Conservation (phyloP, 495 filamentous ascomycete species). For the Aspergillus cavernicola region DNA sequence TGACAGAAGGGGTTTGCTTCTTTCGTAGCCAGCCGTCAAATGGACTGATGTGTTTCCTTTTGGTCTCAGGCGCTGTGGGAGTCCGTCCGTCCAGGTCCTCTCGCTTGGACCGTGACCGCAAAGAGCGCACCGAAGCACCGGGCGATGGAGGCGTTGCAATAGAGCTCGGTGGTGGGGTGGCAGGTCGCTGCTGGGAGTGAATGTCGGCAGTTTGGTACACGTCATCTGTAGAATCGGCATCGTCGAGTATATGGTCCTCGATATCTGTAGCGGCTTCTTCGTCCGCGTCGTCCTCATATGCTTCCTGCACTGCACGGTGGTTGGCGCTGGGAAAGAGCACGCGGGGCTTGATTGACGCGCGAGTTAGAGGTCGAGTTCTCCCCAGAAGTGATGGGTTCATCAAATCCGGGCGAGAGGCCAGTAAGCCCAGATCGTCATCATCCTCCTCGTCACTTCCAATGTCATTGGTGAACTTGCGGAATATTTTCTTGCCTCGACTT, state of each 20-base stretch:
- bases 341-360: constrained; percentile 76
- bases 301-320: constrained; percentile 24
- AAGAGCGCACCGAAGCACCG: constrained; percentile 26
- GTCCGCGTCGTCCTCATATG: constrained; percentile 41
- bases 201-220: constrained; percentile 17
- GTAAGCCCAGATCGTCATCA: constrained; percentile 47
- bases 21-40: constrained; percentile 64
- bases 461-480: constrained; percentile 52
- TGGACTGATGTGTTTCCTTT: constrained; percentile 52
- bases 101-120: constrained; percentile 25
- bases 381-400: constrained; percentile 28
- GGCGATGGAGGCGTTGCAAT: constrained; percentile 51
- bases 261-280: constrained; percentile 54
- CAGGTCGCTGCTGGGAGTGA: constrained; percentile 21
- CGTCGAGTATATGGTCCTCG: constrained; percentile 51
- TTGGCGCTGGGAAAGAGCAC: constrained; percentile 69
- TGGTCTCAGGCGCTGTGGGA: constrained; percentile 21
- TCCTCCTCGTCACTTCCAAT: constrained; percentile 44
- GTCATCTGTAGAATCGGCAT: constrained; percentile 39
- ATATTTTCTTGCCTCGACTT: constrained; percentile 88
- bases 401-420: constrained; percentile 37
- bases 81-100: constrained; percentile 22
- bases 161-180: constrained; percentile 48
- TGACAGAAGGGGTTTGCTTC: constrained; percentile 41
- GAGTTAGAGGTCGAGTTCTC: constrained; percentile 56